A percentile compares a stretch with the other conserved stretches of the same genome.
Evolutionary conservation across 2,329 filamentous ascomycete genomes (phyloP).

Genomic region (Talaromyces atroroseus): DNA sequence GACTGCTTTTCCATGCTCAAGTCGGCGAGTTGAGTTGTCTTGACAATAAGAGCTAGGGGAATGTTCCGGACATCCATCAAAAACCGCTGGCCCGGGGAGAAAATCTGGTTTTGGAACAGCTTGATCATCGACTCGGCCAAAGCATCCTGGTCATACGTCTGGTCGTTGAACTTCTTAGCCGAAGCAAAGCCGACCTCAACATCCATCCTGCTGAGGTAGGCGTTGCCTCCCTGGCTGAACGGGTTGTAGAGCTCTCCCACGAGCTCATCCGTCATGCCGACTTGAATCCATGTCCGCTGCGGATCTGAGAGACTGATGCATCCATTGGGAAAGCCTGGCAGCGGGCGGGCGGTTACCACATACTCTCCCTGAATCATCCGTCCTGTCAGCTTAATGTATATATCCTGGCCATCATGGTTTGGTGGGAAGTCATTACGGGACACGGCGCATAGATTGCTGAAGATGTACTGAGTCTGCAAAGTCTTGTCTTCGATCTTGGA

Average conservation of each 20-base stretch:
- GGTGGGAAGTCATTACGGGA: neutral
- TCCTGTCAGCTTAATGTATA: neutral
- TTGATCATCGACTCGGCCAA: constrained; percentile 55
- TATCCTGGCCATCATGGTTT: neutral
- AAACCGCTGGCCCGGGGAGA: constrained; percentile 77
- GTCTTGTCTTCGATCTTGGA: neutral
- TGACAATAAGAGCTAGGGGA: constrained; percentile 66
- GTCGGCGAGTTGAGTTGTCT: constrained; percentile 77
- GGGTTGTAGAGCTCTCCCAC: constrained; percentile 73
- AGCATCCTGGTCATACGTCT: constrained; percentile 81
- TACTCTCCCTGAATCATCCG: constrained; percentile 33
- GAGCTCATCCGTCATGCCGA: constrained; percentile 66
- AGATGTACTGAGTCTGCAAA: neutral
- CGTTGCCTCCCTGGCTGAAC: constrained; percentile 63
- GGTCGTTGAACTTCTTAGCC: constrained; percentile 59
- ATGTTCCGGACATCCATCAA: constrained; percentile 80
- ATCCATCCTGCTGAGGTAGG: constrained; percentile 75
- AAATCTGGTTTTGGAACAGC: constrained; percentile 69
- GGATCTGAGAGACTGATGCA: constrained; percentile 79
- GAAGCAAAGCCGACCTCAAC: constrained; percentile 77
- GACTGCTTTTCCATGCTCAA: constrained; percentile 62
- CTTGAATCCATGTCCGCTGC: constrained; percentile 79
- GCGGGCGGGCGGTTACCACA: constrained; percentile 72
- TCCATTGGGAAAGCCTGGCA: constrained; percentile 65
- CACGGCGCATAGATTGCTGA: neutral